Evolutionary conservation across 176 grass and related monocot species (phyloP).

Genomic region (Zizania latifolia): DNA sequence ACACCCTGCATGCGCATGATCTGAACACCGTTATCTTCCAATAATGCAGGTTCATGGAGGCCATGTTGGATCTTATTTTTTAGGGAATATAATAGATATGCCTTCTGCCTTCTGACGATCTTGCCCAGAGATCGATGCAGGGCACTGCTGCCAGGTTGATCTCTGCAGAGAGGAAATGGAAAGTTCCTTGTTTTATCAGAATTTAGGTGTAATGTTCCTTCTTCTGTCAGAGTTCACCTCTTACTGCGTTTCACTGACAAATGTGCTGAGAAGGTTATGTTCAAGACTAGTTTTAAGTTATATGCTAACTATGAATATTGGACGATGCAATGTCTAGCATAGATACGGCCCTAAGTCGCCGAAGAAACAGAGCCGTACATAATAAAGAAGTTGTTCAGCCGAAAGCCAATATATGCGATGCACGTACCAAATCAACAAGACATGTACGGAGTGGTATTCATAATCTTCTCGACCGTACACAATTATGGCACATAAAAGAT

Average conservation of each 20-base stretch:
- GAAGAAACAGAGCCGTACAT: no score
- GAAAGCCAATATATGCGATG: no score
- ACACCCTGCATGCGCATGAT: constrained; percentile 9
- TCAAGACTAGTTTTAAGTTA: no score
- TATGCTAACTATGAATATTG: no score
- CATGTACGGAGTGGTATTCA: no score
- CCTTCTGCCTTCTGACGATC: constrained; percentile 2
- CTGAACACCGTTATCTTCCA: not conserved
- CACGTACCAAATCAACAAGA: no score
- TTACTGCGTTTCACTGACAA: not conserved
- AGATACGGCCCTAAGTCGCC: no score
- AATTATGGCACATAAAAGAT: not conserved
- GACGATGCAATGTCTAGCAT: no score
- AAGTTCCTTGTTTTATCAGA: constrained; percentile 8
- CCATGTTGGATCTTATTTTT: not conserved
- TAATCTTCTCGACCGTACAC: not conserved
- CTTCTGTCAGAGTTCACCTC: not conserved
- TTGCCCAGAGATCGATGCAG: not conserved
- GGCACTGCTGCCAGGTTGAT: not conserved
- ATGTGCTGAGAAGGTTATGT: no score
- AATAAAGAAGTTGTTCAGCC: no score
- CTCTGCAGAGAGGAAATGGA: not conserved
- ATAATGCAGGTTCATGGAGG: constrained; percentile 15
- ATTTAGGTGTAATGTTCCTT: not conserved
- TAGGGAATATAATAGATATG: not conserved